These are phyloP conservation scores for Niebla homalea DNA, from an alignment of 495 filamentous ascomycete species.

Conservation along the genomic window DNA sequence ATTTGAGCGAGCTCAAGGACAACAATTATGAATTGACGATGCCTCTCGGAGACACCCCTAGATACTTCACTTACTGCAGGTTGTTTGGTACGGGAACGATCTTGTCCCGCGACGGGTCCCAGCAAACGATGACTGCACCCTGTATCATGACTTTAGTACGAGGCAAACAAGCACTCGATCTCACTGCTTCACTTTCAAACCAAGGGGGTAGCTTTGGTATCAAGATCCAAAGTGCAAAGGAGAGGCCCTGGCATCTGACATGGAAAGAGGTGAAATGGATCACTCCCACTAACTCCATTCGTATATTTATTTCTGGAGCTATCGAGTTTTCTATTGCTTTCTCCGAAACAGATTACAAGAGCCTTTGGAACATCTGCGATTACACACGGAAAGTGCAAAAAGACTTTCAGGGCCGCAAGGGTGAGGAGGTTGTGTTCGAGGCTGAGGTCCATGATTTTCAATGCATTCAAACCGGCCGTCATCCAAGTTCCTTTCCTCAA, in stretches of 20 bases:
- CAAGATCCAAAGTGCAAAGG: constrained; percentile 53
- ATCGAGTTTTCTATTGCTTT: constrained; percentile 56
- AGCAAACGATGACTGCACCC: constrained; percentile 49
- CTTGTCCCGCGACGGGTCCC: constrained; percentile 52
- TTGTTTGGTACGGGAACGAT: constrained; percentile 58
- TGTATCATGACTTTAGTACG: constrained; percentile 63
- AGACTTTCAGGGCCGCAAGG: constrained; percentile 47
- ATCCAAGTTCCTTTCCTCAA: constrained; percentile 54
- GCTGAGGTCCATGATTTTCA: constrained; percentile 54
- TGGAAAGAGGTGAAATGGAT: constrained; percentile 78
- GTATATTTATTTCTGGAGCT: constrained; percentile 52
- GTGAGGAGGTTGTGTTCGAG: constrained; percentile 54
- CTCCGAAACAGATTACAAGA: constrained; percentile 58
- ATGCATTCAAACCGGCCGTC: constrained; percentile 55
- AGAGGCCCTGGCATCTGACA: constrained; percentile 42
- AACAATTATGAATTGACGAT: constrained; percentile 43
- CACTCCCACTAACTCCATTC: constrained; percentile 42
- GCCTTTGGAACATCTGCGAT: constrained; percentile 67
- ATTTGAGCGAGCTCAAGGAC: constrained; percentile 35
- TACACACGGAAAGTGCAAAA: constrained; percentile 61
- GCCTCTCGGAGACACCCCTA: constrained; percentile 55
- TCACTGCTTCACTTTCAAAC: constrained; percentile 57
- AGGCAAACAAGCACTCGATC: constrained; percentile 48
- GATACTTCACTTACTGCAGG: constrained; percentile 59
- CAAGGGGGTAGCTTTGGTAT: constrained; percentile 65